These are phyloP conservation scores for Theobroma grandiflorum DNA, from an alignment of 441 rosid genomes.

Conservation along the genomic window DNA sequence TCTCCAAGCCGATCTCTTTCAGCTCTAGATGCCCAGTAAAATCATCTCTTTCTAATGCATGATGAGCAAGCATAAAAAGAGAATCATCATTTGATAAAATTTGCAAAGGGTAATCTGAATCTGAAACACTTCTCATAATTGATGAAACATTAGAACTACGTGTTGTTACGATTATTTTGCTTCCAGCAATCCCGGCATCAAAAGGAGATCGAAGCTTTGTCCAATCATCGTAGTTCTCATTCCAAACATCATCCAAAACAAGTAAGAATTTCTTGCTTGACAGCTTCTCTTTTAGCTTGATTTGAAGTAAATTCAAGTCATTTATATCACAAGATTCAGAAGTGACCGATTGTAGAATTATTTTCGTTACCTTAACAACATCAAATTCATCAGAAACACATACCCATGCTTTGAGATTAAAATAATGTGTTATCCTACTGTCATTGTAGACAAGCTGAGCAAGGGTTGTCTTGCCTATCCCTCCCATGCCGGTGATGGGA, in stretches of 20 bases:
- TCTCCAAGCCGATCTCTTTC: constrained; percentile 13
- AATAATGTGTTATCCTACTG: not conserved
- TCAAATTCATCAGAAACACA: constrained; percentile 1
- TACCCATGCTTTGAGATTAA: constrained; percentile 14
- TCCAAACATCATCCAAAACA: constrained; percentile 14
- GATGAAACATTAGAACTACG: constrained; percentile 1
- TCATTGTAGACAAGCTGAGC: constrained; percentile 22
- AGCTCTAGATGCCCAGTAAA: not conserved
- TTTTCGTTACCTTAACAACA: constrained; percentile 6
- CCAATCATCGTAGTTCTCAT: constrained; percentile 12
- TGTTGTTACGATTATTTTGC: constrained; percentile 9
- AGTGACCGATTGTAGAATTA: not conserved
- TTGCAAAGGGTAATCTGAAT: not conserved
- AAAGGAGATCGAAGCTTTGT: not conserved
- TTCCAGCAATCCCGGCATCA: constrained; percentile 8
- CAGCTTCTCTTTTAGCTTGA: not conserved
- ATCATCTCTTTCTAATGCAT: not conserved
- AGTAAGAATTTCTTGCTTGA: not conserved
- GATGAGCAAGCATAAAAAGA: not conserved
- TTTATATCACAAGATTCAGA: not conserved
- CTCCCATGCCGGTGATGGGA: constrained; percentile 18
- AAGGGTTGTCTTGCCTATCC: constrained; percentile 9
- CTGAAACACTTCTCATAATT: not conserved
- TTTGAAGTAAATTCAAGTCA: constrained; percentile 5
- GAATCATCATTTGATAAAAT: not conserved